phyloP scores from a whole-genome alignment of 2,329 filamentous ascomycete species.

The Paraphaeosphaeria sporulosa region DNA sequence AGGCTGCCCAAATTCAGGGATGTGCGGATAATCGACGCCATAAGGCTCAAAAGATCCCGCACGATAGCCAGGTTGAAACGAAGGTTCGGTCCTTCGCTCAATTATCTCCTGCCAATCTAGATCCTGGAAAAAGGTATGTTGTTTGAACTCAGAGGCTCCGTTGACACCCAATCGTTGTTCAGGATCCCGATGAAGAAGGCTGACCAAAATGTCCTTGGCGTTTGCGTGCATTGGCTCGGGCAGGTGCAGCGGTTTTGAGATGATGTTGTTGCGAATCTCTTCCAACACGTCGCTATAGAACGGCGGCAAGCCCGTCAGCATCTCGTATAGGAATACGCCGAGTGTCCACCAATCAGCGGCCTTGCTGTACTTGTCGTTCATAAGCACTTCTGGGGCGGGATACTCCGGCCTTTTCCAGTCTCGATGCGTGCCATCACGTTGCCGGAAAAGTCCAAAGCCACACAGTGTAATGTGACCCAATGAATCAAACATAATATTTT shows the following conservation, averaged over 20 bases:
- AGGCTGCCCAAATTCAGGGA: neutral
- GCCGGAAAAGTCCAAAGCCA: slow-evolving; percentile 1
- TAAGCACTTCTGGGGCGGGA: neutral
- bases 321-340: slow-evolving; percentile 3
- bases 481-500: slow-evolving; percentile 7
- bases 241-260: neutral
- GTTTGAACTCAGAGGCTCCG: neutral
- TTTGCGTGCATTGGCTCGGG: neutral
- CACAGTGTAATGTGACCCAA: slow-evolving; percentile 1
- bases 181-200: slow-evolving; percentile 1
- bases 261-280: neutral
- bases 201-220: neutral
- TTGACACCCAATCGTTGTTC: neutral
- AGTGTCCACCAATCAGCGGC: slow-evolving; percentile 1
- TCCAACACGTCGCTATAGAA: neutral
- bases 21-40: neutral
- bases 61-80: neutral
- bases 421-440: slow-evolving; percentile 1
- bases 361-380: neutral
- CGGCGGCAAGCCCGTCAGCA: neutral
- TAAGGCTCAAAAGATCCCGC: neutral
- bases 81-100: neutral
- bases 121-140: neutral
- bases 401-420: slow-evolving; percentile 7
- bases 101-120: slow-evolving; percentile 1